These are phyloP conservation scores for Ichthyophonus hoferi DNA, from an alignment of 208 protist genomes.

Conservation along the genomic window DNA sequence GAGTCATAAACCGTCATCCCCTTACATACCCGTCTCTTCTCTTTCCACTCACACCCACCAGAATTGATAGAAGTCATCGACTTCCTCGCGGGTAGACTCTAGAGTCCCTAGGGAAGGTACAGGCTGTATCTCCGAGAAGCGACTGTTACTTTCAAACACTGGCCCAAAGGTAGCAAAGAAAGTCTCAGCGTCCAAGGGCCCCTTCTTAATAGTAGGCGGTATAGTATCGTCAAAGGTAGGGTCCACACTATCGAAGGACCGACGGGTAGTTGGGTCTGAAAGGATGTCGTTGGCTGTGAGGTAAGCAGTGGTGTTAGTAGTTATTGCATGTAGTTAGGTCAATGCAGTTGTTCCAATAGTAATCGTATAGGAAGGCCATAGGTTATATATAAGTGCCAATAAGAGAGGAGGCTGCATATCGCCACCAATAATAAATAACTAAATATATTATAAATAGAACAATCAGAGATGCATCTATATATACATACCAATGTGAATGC, in stretches of 20 bases:
- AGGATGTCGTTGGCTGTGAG: conserved; percentile 37
- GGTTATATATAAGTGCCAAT: too few relatives aligned
- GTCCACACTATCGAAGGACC: conserved; percentile 44
- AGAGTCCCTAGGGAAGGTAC: conserved; percentile 21
- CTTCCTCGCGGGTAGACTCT: conserved; percentile 27
- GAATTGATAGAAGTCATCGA: conserved; percentile 45
- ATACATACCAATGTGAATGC: conserved; percentile 39
- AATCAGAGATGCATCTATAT: too few relatives aligned
- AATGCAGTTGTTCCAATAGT: too few relatives aligned
- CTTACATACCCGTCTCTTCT: background rate
- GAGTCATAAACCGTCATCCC: background rate
- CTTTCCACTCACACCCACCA: conserved; percentile 22
- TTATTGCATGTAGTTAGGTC: too few relatives aligned
- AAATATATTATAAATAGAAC: too few relatives aligned
- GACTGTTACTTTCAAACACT: conserved; percentile 39
- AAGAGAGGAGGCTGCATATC: too few relatives aligned
- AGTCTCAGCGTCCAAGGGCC: background rate
- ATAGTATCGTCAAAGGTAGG: conserved; percentile 31
- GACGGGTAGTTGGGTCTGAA: background rate
- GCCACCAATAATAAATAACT: too few relatives aligned
- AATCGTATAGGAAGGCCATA: too few relatives aligned
- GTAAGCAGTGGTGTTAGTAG: too few relatives aligned
- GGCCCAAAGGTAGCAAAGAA: conserved; percentile 31
- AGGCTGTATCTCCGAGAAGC: conserved; percentile 29
- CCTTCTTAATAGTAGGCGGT: background rate